Base-by-base conservation (phyloP, 2,329 filamentous ascomycete genomes). In the Chrysoporthe cubensis region DNA sequence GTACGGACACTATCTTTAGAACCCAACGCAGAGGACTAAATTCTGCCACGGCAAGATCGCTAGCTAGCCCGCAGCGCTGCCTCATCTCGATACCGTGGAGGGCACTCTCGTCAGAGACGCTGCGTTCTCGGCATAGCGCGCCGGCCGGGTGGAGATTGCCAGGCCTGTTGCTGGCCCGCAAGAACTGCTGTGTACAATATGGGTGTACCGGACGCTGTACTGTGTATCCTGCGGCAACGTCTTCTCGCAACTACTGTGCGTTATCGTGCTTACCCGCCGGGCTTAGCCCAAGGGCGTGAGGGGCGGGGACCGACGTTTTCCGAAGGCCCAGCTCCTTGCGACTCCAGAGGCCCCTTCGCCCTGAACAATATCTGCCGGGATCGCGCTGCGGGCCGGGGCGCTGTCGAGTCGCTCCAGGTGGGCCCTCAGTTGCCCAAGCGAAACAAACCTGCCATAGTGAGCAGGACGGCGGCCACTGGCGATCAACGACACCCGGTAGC, bases 331-430 rank as follows among this genome's bases (percentile, higher is more conserved):
- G 37, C 37, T 40, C 9, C 37, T 9, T 9, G 37, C 37, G 37
- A 40, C 37, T 40, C 37, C 6, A 40, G 9, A 40, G 37, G 50
- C 26, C 18, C 50, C 18, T 54, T 32, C 32, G 21, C 50, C 50
- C 50, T 54, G 50, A 54, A 54, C 50, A 54, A 14, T 32, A 32
- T 54, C 26, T 54, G 50, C 54, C 34, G 54, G 54, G 54, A 57
- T 57, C 54, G 34, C 32, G 54, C 34, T 40, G 54, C 54, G 54
- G 54, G 54, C 54, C 54, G 54, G 54, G 34, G 54, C 54, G 54
- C 54, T 57, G 54, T 57, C 54, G 54, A 57, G 16, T 40, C 34
- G 34, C 54, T 57, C 32, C 32, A 40, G 34, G 40, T 57, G 54
- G 54, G 11, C 14, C 52, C 54, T 57, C 54, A 37, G 32, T 18